A percentile compares a stretch with the other conserved stretches of the same genome.
phyloP scores from a whole-genome alignment of 2,329 filamentous ascomycete species.

The Catunica adiposa region DNA sequence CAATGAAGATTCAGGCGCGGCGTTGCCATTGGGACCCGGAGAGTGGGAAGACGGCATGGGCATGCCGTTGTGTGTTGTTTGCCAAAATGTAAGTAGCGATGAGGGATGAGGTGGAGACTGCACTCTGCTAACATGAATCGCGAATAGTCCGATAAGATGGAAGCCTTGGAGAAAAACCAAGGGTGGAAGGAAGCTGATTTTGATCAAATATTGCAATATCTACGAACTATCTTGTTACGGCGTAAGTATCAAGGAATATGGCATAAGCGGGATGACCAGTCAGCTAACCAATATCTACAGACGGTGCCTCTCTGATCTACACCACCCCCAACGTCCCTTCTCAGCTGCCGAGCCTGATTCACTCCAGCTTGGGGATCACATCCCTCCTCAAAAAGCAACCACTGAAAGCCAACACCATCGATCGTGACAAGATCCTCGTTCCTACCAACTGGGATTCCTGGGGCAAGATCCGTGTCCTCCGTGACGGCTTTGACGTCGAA shows the following conservation, averaged over 20 bases:
- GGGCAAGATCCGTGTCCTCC: slow-evolving; percentile 86
- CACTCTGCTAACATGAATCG: slow-evolving; percentile 4
- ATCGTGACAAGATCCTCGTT: slow-evolving; percentile 84
- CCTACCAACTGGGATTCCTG: slow-evolving; percentile 97
- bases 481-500: slow-evolving; percentile 87
- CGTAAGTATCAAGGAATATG: slow-evolving; percentile 34
- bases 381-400: slow-evolving; percentile 64
- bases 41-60: slow-evolving; percentile 88
- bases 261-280: slow-evolving; percentile 16
- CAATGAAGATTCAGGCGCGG: slow-evolving; percentile 47
- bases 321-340: slow-evolving; percentile 62
- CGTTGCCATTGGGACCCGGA: slow-evolving; percentile 65
- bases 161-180: slow-evolving; percentile 72
- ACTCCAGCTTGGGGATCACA: slow-evolving; percentile 73
- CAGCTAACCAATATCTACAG: slow-evolving; percentile 26
- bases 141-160: slow-evolving; percentile 76
- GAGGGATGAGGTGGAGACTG: background rate
- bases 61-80: slow-evolving; percentile 81
- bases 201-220: slow-evolving; percentile 83
- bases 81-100: slow-evolving; percentile 63
- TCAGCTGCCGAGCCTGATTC: slow-evolving; percentile 62
- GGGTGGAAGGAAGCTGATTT: slow-evolving; percentile 95
- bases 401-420: slow-evolving; percentile 80
- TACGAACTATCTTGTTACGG: slow-evolving; percentile 77
- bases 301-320: slow-evolving; percentile 73